Evolutionary conservation across 108 stramenopile species (phyloP), one percentile per base, ranked within the genome.

Genomic region (Craspedostauros australis): DNA sequence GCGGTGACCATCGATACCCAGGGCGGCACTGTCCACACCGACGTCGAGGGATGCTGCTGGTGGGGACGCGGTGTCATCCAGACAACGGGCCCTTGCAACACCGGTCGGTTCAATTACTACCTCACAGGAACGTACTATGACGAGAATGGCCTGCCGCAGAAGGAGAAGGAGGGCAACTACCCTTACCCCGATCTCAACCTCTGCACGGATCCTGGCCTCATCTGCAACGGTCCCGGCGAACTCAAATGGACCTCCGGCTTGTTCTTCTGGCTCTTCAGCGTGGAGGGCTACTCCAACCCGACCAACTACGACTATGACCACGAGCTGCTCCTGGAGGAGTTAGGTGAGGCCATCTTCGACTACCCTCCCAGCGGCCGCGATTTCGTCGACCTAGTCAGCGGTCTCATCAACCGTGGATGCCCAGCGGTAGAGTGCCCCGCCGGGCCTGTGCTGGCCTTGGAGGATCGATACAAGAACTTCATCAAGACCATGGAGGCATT

Each of bases 21-120:
- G n/a, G 34, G 36, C 46, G 47, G 47, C 18, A 49, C 18, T 7
- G 47, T 16, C 7, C 40, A 65, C 26, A 71, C 59, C 1, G 74
- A 75, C 47, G 70, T 75, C 2, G 69, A 71, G 43, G 74, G 72
- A 3, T 73, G 73, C 57, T 74, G 73, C 39, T 74, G 68, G 63
- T 74, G 73, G 73, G 73, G 73, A 14, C 41, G 73, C 54, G 73
- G 73, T 19, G 46, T 54, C 1, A 40, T 74, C 7, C 63, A 58
- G 5, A 52, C 56, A 0, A 39, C 53, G 12, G 73, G 73, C 14
- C 38, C 59, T n/a, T 74, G 73, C 46, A 54, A 54, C 41, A 69
- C 62, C 38, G 73, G 73, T 26, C 68, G 69, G 33, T 45, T 74
- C n/a, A n/a, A n/a, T n/a, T n/a, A n/a, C n/a, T n/a, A n/a, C n/a